Evolutionary conservation across 257 asterid species (phyloP).

Genomic region (Eustoma russellianum): DNA sequence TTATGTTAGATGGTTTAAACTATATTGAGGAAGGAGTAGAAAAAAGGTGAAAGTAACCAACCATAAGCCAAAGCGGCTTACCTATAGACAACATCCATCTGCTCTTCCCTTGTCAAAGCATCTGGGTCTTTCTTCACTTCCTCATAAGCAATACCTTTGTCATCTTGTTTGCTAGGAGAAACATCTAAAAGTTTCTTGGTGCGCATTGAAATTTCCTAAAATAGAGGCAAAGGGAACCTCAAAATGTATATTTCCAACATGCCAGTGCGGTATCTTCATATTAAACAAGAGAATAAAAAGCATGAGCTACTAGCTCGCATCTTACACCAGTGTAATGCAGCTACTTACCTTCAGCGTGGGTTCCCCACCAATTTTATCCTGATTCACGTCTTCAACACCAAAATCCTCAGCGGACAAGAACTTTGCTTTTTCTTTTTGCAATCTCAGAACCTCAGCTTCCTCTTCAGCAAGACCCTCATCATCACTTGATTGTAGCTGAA

Average conservation of each 20-base stretch:
- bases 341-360: constrained; percentile 62
- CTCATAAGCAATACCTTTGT: constrained; percentile 39
- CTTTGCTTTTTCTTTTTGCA: constrained; percentile 48
- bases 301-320: background rate
- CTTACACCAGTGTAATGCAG: background rate
- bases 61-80: constrained; percentile 17
- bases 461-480: constrained; percentile 68
- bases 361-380: constrained; percentile 45
- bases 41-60: background rate
- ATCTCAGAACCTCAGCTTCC: constrained; percentile 61
- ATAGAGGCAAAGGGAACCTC: constrained; percentile 3
- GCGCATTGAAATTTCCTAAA: constrained; percentile 43
- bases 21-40: background rate
- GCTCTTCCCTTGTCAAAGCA: constrained; percentile 80
- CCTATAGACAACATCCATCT: constrained; percentile 82
- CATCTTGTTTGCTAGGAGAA: constrained; percentile 37
- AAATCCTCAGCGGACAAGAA: constrained; percentile 51
- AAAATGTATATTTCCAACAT: background rate
- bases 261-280: too few species aligned
- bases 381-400: constrained; percentile 56
- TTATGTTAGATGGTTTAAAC: too few species aligned
- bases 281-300: background rate
- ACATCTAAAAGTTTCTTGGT: too few species aligned
- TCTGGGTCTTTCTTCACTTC: constrained; percentile 61
- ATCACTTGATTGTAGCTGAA: constrained; percentile 57